Base-by-base conservation (phyloP, 2,329 filamentous ascomycete species). In the Hypoxylon sp. region DNA sequence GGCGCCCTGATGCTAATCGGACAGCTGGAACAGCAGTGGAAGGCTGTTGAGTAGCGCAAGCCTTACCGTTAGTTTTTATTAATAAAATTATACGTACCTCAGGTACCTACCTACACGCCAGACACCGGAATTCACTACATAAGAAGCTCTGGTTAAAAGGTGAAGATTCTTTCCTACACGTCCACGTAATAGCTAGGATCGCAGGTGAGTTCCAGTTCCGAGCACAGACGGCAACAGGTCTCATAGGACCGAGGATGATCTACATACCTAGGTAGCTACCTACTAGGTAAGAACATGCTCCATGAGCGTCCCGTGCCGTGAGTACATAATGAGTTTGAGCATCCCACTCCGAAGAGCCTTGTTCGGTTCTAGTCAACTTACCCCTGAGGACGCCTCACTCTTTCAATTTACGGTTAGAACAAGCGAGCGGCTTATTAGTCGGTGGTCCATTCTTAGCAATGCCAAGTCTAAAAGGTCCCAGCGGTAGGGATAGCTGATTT, bases 21-120 rank as follows among this genome's bases (percentile, higher is more conserved):
- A 6, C 64, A 76, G 65, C 55, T 82, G 51, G 79, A 81, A 67
- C 67, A 73, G 57, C 64, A 73, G 42, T 81, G 80, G 79, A 77
- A 70, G 59, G 73, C 75, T 51, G 78, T 80, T 51, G 80, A 81
- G 66, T 80, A 67, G 58, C 35, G 27, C 4, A 27, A 10, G 19
- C 11, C 13, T 47, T 47, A 13, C 13, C 21, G 44, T 47, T 11
- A 15, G 11, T 27, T 24, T 47, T 47, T 27, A 47, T 19, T 11
- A 27, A 24, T 37, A 37, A 13, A 37, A 37, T 37, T n/a, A 5
- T 37, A 37, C 13, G 32, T 35, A 35, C n/a, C n/a, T n/a, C n/a
- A n/a, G n/a, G n/a, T n/a, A n/a, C 4, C 29, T 8, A 35, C 10
- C 13, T 6, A n/a, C n/a, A 42, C n/a, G 39, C 19, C 39, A 27